Evolutionary conservation across 1,284 basidiomycete species (phyloP).

Genomic region (Naganishia sp.): DNA sequence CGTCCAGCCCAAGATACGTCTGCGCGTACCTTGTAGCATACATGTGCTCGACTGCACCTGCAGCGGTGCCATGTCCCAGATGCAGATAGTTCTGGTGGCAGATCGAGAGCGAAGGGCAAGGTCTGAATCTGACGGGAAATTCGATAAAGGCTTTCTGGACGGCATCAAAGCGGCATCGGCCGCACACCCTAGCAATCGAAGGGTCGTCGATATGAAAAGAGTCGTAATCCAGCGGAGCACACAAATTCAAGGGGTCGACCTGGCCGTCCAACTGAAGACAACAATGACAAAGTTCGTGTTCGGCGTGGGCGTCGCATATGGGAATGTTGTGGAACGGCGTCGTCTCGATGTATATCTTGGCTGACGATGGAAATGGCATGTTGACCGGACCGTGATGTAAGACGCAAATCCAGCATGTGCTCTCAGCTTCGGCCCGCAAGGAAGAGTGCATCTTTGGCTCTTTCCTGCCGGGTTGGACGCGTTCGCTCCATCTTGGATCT

Average conservation of each 20-base stretch:
- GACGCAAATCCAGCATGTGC: slow-evolving; percentile 27
- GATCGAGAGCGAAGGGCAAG: not conserved
- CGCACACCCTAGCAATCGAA: not conserved
- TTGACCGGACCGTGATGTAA: not conserved
- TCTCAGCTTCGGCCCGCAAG: slow-evolving; percentile 19
- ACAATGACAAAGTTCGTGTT: slow-evolving; percentile 8
- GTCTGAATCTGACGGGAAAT: not conserved
- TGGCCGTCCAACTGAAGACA: slow-evolving; percentile 4
- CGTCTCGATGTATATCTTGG: slow-evolving; percentile 6
- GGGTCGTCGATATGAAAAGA: slow-evolving; percentile 13
- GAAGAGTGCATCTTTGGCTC: slow-evolving; percentile 21
- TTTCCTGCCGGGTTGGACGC: slow-evolving; percentile 16
- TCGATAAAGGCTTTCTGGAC: slow-evolving; percentile 5
- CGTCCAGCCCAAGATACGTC: not conserved
- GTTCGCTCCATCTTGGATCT: slow-evolving; percentile 17
- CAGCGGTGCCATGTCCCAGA: not conserved
- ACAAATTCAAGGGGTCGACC: not conserved
- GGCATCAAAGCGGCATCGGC: slow-evolving; percentile 1
- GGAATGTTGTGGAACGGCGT: slow-evolving; percentile 15
- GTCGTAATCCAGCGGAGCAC: not conserved
- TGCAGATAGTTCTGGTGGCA: not conserved
- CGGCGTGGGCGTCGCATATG: slow-evolving; percentile 15
- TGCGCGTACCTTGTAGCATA: slow-evolving; percentile 5
- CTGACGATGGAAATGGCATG: not conserved
- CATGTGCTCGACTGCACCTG: slow-evolving; percentile 1